phyloP scores from a whole-genome alignment of 768 basidiomycete genomes.

The Fistulinella prunicolor region DNA sequence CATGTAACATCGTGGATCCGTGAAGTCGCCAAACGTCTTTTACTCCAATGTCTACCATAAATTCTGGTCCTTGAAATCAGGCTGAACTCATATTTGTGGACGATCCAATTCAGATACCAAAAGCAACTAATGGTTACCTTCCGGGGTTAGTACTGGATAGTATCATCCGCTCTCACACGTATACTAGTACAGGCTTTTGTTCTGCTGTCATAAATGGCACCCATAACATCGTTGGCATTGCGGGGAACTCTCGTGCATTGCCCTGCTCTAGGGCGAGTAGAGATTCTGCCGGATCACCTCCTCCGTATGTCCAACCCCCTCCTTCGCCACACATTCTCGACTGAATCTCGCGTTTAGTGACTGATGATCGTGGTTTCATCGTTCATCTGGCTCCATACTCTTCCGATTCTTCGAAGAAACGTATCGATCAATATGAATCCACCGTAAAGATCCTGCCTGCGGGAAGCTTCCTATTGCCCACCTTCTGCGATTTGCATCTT shows the following conservation, averaged over 20 bases:
- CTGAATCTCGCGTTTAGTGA: conserved; percentile 25
- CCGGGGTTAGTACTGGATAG: neutral
- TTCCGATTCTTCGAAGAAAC: conserved; percentile 34
- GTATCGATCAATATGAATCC: conserved; percentile 24
- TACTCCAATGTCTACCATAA: neutral
- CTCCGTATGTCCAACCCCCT: conserved; percentile 37
- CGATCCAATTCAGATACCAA: no score
- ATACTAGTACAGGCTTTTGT: no score
- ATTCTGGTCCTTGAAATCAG: no score
- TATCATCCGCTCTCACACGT: no score
- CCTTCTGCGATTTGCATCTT: conserved; percentile 80
- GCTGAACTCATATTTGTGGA: no score
- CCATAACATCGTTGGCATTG: conserved; percentile 22
- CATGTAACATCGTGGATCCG: conserved; percentile 25
- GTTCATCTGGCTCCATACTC: conserved; percentile 42
- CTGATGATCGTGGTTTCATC: conserved; percentile 46
- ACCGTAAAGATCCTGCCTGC: conserved; percentile 36
- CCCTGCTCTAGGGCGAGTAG: conserved; percentile 48
- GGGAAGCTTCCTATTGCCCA: conserved; percentile 71
- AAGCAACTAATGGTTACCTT: neutral
- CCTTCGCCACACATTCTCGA: neutral
- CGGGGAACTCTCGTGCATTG: conserved; percentile 60
- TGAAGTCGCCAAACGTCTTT: conserved; percentile 5
- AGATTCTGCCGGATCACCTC: conserved; percentile 55
- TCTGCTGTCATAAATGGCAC: conserved; percentile 11